phyloP scores from a whole-genome alignment of 1,284 basidiomycete genomes.

The Waitea zeae region DNA sequence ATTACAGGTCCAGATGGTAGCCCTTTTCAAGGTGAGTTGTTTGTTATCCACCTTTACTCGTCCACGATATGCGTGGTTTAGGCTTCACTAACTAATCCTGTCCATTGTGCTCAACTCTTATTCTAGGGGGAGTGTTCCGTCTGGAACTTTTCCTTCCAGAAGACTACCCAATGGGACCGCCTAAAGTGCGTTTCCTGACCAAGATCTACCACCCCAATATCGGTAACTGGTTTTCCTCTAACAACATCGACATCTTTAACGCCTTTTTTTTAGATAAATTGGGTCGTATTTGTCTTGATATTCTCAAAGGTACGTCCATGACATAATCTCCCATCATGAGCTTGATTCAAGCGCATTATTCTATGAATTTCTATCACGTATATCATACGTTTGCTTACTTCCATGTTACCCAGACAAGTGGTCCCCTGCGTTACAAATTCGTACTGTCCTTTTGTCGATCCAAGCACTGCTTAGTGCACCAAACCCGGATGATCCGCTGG shows the following conservation, averaged over 20 bases:
- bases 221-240: constrained; percentile 32
- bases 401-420: constrained; percentile 65
- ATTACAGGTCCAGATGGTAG: constrained; percentile 89
- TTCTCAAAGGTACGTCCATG: constrained; percentile 67
- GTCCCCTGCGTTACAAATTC: constrained; percentile 96
- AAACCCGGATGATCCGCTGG: constrained; percentile 98
- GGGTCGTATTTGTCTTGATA: constrained; percentile 95
- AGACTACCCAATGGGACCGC: constrained; percentile 98
- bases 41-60: constrained; percentile 5
- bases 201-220: constrained; percentile 99
- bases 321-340: background rate
- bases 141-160: constrained; percentile 96
- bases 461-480: constrained; percentile 92
- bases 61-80: background rate
- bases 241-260: constrained; percentile 2
- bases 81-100: constrained; percentile 1
- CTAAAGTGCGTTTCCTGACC: constrained; percentile 96
- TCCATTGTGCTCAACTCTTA: background rate
- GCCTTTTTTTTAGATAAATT: constrained; percentile 62
- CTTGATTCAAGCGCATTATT: background rate
- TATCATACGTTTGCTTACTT: too few relatives aligned
- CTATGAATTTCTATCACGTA: constrained; percentile 1
- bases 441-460: constrained; percentile 91
- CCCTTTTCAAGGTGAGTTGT: constrained; percentile 76
- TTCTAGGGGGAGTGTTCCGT: constrained; percentile 77